A percentile compares a stretch with the other conserved stretches of the same genome.
Conservation (phyloP, 2,329 filamentous ascomycete genomes). For the Byssoonygena ceratinophila region DNA sequence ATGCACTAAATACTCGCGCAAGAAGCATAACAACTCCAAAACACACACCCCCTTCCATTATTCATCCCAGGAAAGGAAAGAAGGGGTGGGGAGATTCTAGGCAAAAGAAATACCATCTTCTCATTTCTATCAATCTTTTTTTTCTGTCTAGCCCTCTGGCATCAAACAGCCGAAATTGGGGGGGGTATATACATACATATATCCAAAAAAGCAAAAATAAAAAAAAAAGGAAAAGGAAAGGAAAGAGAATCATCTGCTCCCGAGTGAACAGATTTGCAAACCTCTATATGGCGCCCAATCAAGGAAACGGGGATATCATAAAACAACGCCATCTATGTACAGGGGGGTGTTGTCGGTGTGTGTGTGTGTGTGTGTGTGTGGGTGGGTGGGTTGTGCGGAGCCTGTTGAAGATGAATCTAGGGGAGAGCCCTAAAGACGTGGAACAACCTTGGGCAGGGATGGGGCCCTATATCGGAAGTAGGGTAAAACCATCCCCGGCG, state of each 20-base stretch:
- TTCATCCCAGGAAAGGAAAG: no score
- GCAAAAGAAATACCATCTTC: no score
- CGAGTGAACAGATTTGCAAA: neutral
- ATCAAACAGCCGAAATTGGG: no score
- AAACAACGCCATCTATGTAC: slow-evolving; percentile 10
- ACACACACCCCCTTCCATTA: no score
- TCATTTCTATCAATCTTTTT: no score
- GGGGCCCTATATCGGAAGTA: neutral
- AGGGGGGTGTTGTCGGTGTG: neutral
- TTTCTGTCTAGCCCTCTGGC: no score
- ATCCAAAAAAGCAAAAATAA: neutral
- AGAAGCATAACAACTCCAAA: neutral
- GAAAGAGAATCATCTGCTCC: no score
- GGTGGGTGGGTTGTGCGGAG: neutral
- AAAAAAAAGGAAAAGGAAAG: no score
- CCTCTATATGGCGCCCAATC: neutral
- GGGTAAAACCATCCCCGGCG: neutral
- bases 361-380: neutral
- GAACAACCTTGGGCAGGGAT: neutral
- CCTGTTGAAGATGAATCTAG: neutral
- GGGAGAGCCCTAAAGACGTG: no score
- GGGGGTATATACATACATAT: no score
- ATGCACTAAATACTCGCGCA: neutral
- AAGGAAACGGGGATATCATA: slow-evolving; percentile 6
- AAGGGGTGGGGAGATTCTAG: no score